phyloP scores from a whole-genome alignment of 805 yeast genomes.

The Tanozyma kutaoensis region DNA sequence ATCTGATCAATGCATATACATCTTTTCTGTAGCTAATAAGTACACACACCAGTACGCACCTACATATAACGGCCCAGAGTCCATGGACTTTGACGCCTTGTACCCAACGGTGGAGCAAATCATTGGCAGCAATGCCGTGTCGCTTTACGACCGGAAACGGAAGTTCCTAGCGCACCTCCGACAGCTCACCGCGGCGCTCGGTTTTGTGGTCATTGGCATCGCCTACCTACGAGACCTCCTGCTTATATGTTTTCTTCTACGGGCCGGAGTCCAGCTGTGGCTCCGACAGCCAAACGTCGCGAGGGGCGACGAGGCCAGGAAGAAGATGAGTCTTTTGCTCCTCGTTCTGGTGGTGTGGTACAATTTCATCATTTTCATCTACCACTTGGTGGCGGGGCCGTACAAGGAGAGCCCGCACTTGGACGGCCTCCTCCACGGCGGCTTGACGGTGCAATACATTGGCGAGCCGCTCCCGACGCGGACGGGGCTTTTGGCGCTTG shows the following conservation, averaged over 20 bases:
- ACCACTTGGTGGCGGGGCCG: slow-evolving; percentile 16
- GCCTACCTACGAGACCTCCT: slow-evolving; percentile 30
- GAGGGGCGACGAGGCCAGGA: slow-evolving; percentile 13
- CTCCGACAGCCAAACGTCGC: slow-evolving; percentile 14
- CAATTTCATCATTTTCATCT: slow-evolving; percentile 11
- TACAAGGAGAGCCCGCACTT: slow-evolving; percentile 5
- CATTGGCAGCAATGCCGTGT: slow-evolving; percentile 22
- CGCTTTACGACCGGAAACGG: slow-evolving; percentile 28
- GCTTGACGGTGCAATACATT: slow-evolving; percentile 21
- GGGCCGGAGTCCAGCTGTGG: slow-evolving; percentile 15
- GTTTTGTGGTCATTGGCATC: slow-evolving; percentile 21
- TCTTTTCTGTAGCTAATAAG: too few species aligned
- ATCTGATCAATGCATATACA: too few species aligned
- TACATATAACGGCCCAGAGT: too few species aligned
- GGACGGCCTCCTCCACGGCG: slow-evolving; percentile 16
- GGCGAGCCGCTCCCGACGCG: slow-evolving; percentile 22
- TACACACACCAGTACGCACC: too few species aligned
- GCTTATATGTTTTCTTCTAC: slow-evolving; percentile 12
- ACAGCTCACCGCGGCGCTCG: slow-evolving; percentile 17
- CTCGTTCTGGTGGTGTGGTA: slow-evolving; percentile 10
- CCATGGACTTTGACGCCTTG: too few species aligned
- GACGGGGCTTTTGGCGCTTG: slow-evolving; percentile 14
- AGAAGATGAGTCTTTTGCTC: slow-evolving; percentile 14
- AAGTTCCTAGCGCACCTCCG: slow-evolving; percentile 23
- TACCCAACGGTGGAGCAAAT: slow-evolving; percentile 27